Percentiles rank a stretch among this genome's conserved stretches.
phyloP scores from a whole-genome alignment of 1,139 yeast species.

The Geotrichum carabidarum region DNA sequence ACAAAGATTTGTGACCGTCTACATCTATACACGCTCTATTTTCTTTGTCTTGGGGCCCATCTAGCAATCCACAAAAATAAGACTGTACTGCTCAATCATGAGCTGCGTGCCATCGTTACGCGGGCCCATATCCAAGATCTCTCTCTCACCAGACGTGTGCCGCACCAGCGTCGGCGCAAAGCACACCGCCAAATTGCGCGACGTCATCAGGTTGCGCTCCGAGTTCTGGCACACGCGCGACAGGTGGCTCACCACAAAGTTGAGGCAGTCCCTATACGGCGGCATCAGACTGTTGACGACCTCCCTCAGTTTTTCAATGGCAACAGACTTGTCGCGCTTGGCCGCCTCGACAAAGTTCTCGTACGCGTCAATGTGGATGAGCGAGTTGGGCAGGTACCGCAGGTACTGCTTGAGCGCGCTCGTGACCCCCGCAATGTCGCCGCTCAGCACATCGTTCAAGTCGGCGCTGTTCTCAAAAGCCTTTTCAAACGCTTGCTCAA shows the following conservation, averaged over 20 bases:
- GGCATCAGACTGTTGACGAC: constrained; percentile 51
- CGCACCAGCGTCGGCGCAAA: constrained; percentile 93
- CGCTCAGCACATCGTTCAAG: constrained; percentile 45
- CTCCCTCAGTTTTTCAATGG: constrained; percentile 35
- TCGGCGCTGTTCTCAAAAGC: constrained; percentile 24
- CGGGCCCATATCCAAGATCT: constrained; percentile 78
- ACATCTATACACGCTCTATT: no score
- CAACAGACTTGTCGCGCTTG: constrained; percentile 10
- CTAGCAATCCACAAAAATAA: constrained; percentile 35
- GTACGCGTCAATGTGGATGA: constrained; percentile 66
- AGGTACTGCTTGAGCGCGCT: constrained; percentile 82
- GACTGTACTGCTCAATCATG: constrained; percentile 53
- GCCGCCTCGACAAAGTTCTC: constrained; percentile 52
- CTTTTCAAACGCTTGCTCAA: constrained; percentile 42
- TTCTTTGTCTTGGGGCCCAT: no score
- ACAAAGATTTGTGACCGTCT: neutral
- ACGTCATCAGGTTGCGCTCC: constrained; percentile 55
- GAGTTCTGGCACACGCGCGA: constrained; percentile 31
- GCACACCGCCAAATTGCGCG: constrained; percentile 79
- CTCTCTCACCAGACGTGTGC: constrained; percentile 75
- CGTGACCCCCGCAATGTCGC: constrained; percentile 83
- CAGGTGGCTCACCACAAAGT: constrained; percentile 58
- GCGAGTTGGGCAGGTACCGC: constrained; percentile 78
- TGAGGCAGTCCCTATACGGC: constrained; percentile 61
- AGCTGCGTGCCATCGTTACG: constrained; percentile 78